Conservation (phyloP, 202 grass and related monocot species). For the Cymbopogon flexuosus region DNA sequence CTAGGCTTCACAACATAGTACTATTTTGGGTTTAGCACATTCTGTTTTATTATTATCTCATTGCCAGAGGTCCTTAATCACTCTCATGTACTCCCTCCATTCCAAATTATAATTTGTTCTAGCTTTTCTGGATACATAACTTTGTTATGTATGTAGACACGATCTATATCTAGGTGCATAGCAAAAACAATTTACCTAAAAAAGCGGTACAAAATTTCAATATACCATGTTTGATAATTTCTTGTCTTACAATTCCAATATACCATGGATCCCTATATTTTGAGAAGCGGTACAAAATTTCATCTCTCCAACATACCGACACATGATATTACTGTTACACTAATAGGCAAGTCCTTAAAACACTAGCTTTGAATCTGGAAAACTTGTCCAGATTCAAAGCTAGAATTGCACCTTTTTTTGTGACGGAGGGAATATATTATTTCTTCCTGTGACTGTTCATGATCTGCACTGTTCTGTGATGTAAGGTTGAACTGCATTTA, state of each 20-base stretch:
- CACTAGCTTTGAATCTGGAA: too few species aligned
- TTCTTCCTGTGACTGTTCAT: constrained; percentile 17
- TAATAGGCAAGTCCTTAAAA: neutral
- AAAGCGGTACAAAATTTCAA: too few species aligned
- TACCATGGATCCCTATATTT: neutral
- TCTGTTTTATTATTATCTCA: neutral
- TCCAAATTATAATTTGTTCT: neutral
- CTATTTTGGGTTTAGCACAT: neutral
- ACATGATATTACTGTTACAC: neutral
- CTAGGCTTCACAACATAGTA: neutral
- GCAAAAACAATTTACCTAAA: neutral
- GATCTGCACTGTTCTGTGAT: neutral
- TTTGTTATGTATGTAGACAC: neutral
- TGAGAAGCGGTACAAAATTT: neutral
- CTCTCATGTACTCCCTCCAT: neutral
- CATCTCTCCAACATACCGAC: neutral
- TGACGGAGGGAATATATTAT: neutral
- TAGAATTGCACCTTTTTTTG: neutral
- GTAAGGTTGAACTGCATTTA: neutral
- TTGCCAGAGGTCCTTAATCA: neutral
- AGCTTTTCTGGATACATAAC: neutral
- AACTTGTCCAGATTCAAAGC: too few species aligned
- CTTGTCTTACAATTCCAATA: neutral
- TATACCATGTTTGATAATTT: too few species aligned
- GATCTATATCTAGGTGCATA: neutral